Evolutionary conservation across 805 yeast species (phyloP).

Genomic region (Maudiozyma pseudohumilis): DNA sequence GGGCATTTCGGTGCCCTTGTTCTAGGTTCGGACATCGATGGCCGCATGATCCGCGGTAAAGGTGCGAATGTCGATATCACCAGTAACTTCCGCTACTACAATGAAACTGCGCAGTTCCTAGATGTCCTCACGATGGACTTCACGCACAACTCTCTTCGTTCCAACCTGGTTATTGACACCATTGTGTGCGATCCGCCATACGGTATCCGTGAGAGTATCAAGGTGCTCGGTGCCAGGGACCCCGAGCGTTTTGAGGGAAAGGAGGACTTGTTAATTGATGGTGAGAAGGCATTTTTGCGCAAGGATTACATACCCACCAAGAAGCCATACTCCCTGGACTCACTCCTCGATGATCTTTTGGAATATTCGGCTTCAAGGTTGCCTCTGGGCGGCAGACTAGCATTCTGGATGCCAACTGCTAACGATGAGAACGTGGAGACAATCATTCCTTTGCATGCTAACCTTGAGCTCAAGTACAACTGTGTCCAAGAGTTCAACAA

Average conservation of each 20-base stretch:
- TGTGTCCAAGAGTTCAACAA: slow-evolving; percentile 83
- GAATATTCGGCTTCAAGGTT: slow-evolving; percentile 62
- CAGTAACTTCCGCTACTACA: slow-evolving; percentile 69
- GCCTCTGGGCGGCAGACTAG: slow-evolving; percentile 67
- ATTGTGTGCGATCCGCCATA: slow-evolving; percentile 97
- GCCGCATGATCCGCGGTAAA: slow-evolving; percentile 62
- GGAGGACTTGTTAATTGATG: slow-evolving; percentile 65
- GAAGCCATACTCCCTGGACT: slow-evolving; percentile 75
- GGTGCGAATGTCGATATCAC: slow-evolving; percentile 36
- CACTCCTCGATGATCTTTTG: slow-evolving; percentile 68
- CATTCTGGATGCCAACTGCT: slow-evolving; percentile 98
- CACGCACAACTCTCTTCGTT: slow-evolving; percentile 76
- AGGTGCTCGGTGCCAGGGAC: slow-evolving; percentile 78
- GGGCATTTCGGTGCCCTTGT: slow-evolving; percentile 74
- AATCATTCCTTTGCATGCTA: slow-evolving; percentile 68
- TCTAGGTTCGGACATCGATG: slow-evolving; percentile 86
- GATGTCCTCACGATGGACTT: slow-evolving; percentile 90
- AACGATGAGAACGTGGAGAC: slow-evolving; percentile 69
- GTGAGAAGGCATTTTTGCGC: slow-evolving; percentile 64
- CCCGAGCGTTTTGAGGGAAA: slow-evolving; percentile 61
- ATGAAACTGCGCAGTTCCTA: slow-evolving; percentile 44
- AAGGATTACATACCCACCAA: slow-evolving; percentile 87
- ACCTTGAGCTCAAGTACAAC: slow-evolving; percentile 57
- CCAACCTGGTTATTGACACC: slow-evolving; percentile 53
- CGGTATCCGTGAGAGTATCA: slow-evolving; percentile 92